phyloP scores from a whole-genome alignment of 345 rosid species.

The Brassica carinata region DNA sequence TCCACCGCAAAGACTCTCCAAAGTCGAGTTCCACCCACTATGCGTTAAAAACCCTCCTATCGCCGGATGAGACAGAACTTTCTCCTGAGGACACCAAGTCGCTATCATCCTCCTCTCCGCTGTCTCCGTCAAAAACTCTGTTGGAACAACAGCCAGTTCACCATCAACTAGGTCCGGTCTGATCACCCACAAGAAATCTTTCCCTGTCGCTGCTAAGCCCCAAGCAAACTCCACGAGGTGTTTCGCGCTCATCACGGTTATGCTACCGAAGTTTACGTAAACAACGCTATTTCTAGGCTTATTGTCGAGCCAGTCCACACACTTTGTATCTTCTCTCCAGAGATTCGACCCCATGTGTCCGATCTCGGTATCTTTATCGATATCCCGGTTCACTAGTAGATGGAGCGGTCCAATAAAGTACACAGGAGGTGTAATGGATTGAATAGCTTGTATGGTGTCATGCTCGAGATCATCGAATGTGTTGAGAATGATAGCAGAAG shows the following conservation, averaged over 20 bases:
- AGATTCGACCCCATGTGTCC: not conserved
- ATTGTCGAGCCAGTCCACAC: slow-evolving; percentile 40
- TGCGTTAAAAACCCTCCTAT: slow-evolving; percentile 63
- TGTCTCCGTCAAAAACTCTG: slow-evolving; percentile 45
- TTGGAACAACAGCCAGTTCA: slow-evolving; percentile 43
- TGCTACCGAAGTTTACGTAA: slow-evolving; percentile 32
- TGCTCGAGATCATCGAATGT: slow-evolving; percentile 45
- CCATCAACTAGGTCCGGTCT: slow-evolving; percentile 58
- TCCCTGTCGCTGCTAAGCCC: slow-evolving; percentile 61
- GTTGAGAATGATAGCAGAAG: slow-evolving; percentile 42
- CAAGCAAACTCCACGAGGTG: slow-evolving; percentile 47
- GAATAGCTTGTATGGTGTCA: slow-evolving; percentile 32
- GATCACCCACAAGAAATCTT: slow-evolving; percentile 58
- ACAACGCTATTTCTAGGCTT: slow-evolving; percentile 31
- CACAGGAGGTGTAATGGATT: slow-evolving; percentile 29
- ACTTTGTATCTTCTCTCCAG: slow-evolving; percentile 35
- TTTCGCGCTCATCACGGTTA: slow-evolving; percentile 31
- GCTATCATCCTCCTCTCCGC: slow-evolving; percentile 44
- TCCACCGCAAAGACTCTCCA: slow-evolving; percentile 51
- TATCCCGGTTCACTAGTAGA: not conserved
- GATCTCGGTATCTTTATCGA: not conserved
- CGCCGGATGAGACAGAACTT: slow-evolving; percentile 53
- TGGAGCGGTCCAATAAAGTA: slow-evolving; percentile 1
- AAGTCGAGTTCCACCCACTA: slow-evolving; percentile 65
- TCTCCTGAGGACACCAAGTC: slow-evolving; percentile 64